These are phyloP conservation scores for Cercospora sesami DNA, from an alignment of 2,329 filamentous ascomycete species.

Conservation along the genomic window DNA sequence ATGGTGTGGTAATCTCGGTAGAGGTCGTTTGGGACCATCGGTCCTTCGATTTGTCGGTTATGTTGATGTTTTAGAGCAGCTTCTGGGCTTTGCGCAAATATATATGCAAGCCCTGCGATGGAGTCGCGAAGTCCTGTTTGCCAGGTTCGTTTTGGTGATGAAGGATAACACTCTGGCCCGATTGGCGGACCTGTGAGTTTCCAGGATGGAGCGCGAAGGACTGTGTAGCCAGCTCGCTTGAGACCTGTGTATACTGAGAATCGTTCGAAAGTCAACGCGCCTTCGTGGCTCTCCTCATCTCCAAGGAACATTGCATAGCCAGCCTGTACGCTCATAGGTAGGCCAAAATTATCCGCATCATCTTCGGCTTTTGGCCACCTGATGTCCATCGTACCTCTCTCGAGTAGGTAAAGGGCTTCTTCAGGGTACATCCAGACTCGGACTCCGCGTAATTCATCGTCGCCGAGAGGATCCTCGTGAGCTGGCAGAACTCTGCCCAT, in stretches of 20 bases:
- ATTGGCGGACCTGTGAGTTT: conserved; percentile 28
- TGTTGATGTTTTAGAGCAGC: conserved; percentile 1
- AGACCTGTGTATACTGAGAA: conserved; percentile 87
- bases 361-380: conserved; percentile 65
- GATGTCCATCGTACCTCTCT: conserved; percentile 82
- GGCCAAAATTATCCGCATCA: conserved; percentile 58
- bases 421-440: conserved; percentile 81
- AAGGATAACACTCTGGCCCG: conserved; percentile 30
- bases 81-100: conserved; percentile 17
- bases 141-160: conserved; percentile 31
- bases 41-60: conserved; percentile 40
- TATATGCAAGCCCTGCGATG: conserved; percentile 19
- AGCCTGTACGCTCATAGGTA: conserved; percentile 89
- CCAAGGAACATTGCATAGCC: conserved; percentile 85
- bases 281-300: conserved; percentile 55
- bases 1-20: conserved; percentile 63
- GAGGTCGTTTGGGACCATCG: conserved; percentile 54
- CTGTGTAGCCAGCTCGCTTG: conserved; percentile 77
- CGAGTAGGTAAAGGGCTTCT: conserved; percentile 84
- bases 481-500: conserved; percentile 67
- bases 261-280: conserved; percentile 67
- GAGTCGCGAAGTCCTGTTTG: conserved; percentile 39
- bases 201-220: conserved; percentile 66
- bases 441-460: conserved; percentile 33
- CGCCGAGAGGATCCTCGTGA: conserved; percentile 48